These are phyloP conservation scores for Zanthoxylum bungeanum DNA, from an alignment of 345 rosid genomes.

Conservation along the genomic window DNA sequence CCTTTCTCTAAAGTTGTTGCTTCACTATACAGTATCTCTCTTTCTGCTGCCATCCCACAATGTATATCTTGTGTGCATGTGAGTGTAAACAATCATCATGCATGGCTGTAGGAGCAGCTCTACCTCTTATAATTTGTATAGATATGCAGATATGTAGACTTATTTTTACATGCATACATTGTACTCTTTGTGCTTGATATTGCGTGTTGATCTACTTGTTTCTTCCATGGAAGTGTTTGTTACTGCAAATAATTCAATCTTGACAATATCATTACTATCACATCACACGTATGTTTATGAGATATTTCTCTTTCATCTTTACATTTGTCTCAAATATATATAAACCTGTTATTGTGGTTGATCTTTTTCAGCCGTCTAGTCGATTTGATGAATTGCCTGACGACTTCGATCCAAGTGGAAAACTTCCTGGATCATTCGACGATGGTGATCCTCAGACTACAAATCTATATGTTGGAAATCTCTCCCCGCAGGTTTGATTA, in stretches of 20 bases:
- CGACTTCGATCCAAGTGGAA: slow-evolving; percentile 99
- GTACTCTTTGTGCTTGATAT: background rate
- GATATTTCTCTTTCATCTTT: background rate
- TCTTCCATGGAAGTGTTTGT: background rate
- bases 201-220: background rate
- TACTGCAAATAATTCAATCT: background rate
- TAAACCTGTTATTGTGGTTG: slow-evolving; percentile 16
- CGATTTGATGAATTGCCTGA: slow-evolving; percentile 96
- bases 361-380: slow-evolving; percentile 70
- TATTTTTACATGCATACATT: background rate
- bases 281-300: background rate
- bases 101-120: background rate
- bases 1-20: background rate
- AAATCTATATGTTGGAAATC: slow-evolving; percentile 97
- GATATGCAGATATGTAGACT: background rate
- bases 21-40: background rate
- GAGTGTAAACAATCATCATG: background rate
- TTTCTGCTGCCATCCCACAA: background rate
- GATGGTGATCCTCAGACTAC: slow-evolving; percentile 99
- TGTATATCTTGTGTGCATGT: background rate
- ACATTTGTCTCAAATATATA: background rate
- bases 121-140: background rate
- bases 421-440: slow-evolving; percentile 91
- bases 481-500: slow-evolving; percentile 70
- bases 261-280: background rate